Conservation (phyloP, 305 asterid genomes). For the Fraxinus dipetala region DNA sequence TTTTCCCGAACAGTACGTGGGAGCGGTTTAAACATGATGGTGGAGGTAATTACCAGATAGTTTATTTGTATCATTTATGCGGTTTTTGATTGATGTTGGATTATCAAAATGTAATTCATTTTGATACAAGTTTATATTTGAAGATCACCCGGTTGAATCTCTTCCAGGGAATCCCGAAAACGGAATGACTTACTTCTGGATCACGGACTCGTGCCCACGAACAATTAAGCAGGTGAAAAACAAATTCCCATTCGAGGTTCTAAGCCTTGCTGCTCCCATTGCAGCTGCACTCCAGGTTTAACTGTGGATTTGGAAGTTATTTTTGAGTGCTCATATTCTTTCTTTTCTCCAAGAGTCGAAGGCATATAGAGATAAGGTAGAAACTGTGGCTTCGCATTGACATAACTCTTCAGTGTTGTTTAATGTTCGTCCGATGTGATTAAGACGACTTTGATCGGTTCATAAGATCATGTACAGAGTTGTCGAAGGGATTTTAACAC, state of each 20-base stretch:
- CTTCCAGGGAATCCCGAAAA: slow-evolving; percentile 62
- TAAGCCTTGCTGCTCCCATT: slow-evolving; percentile 83
- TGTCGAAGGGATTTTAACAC: neutral
- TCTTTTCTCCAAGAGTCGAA: neutral
- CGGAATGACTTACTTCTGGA: slow-evolving; percentile 87
- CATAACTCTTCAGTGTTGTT: neutral
- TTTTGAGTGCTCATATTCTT: neutral
- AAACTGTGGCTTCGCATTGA: neutral
- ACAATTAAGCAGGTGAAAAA: slow-evolving; percentile 79
- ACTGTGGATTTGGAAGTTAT: slow-evolving; percentile 4
- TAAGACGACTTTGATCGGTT: neutral
- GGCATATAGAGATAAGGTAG: slow-evolving; percentile 10
- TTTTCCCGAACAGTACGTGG: slow-evolving; percentile 89
- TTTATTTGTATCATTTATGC: neutral
- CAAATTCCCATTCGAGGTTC: slow-evolving; percentile 72
- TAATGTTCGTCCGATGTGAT: neutral
- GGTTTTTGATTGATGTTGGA: neutral
- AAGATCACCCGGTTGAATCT: slow-evolving; percentile 11
- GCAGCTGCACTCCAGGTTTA: slow-evolving; percentile 87
- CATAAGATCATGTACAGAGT: neutral
- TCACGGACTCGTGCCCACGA: slow-evolving; percentile 90
- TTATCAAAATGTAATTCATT: neutral
- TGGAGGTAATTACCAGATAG: slow-evolving; percentile 52
- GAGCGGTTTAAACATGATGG: slow-evolving; percentile 68
- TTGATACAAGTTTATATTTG: neutral